A percentile compares a stretch with the other conserved stretches of the same genome.
These are phyloP conservation scores for Pythium utonaiense DNA, from an alignment of 352 stramenopile species.

Conservation along the genomic window DNA sequence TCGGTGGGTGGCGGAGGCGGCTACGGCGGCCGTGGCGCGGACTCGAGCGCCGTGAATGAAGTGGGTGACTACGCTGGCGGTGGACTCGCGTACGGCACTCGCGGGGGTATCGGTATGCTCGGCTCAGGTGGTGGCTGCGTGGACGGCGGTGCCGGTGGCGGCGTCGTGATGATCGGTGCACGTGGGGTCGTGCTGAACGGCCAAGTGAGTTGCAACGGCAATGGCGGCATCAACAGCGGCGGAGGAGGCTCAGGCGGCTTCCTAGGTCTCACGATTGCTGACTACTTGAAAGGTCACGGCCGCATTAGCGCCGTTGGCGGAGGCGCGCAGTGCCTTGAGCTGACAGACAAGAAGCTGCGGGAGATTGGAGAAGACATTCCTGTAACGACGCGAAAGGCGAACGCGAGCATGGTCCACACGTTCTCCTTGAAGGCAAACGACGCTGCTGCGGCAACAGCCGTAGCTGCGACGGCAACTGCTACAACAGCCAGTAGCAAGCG, in stretches of 20 bases:
- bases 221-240: conserved; percentile 46
- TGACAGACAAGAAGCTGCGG: not conserved
- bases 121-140: conserved; percentile 72
- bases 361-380: not conserved
- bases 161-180: conserved; percentile 64
- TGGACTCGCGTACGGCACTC: conserved; percentile 65
- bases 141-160: conserved; percentile 58
- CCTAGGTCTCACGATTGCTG: conserved; percentile 53
- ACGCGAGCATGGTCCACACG: not conserved
- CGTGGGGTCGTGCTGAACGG: conserved; percentile 59
- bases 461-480: not conserved
- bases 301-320: conserved; percentile 70
- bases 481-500: conserved; percentile 8
- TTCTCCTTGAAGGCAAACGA: not conserved
- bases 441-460: not conserved
- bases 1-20: conserved; percentile 65
- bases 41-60: conserved; percentile 55
- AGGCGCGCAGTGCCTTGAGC: conserved; percentile 43
- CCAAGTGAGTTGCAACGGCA: conserved; percentile 66
- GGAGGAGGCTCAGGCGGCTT: conserved; percentile 75
- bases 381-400: not conserved
- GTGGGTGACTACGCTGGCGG: conserved; percentile 57
- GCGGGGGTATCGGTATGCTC: conserved; percentile 58
- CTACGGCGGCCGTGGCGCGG: conserved; percentile 65
- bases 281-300: conserved; percentile 54